Evolutionary conservation across 2,329 filamentous ascomycete species (phyloP).

Genomic region (Diaporthe citrichinensis): DNA sequence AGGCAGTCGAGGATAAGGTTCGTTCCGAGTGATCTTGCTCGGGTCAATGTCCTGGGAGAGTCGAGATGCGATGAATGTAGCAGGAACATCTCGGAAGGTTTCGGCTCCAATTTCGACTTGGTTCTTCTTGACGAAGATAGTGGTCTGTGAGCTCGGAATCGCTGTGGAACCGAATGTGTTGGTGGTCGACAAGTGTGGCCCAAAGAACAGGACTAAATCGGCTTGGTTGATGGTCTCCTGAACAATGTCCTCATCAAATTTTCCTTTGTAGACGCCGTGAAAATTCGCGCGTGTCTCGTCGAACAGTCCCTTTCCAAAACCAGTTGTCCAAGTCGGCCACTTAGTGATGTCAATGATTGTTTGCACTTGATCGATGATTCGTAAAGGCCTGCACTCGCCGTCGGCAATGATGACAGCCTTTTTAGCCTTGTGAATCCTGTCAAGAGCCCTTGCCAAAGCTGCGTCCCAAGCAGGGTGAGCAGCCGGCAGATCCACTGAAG

Average conservation of each 20-base stretch:
- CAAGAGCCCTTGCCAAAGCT: neutral
- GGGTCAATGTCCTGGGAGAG: neutral
- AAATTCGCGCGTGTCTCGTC: neutral
- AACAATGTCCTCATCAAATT: neutral
- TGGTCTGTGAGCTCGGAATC: neutral
- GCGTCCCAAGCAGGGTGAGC: neutral
- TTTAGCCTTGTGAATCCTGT: neutral
- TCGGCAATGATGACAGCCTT: neutral
- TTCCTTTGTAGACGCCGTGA: neutral
- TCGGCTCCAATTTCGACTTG: neutral
- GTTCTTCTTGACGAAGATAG: neutral
- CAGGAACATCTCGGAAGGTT: neutral
- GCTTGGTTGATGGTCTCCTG: neutral
- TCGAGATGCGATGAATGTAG: neutral
- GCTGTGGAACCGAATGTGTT: neutral
- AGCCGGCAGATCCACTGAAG: neutral
- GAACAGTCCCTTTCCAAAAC: neutral
- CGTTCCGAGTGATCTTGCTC: neutral
- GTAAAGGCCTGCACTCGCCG: neutral
- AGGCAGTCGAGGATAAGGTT: neutral
- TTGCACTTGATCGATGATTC: neutral
- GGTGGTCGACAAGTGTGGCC: neutral
- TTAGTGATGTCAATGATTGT: neutral
- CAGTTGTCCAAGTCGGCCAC: constrained; percentile 3
- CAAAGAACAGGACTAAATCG: neutral